Evolutionary conservation across 257 asterid species (phyloP).

Genomic region (Henckelia pumila): DNA sequence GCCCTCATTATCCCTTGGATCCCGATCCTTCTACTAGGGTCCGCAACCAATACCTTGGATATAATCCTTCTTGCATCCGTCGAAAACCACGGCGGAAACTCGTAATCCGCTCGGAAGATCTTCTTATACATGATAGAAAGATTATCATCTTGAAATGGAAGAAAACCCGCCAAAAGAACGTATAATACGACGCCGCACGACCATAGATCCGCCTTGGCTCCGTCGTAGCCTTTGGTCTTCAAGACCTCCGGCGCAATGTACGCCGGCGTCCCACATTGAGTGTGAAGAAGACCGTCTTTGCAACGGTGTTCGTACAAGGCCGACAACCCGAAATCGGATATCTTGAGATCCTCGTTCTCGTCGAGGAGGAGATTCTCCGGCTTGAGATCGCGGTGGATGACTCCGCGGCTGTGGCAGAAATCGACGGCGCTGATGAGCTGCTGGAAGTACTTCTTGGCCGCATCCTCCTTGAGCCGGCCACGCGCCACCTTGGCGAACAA

Average conservation of each 20-base stretch:
- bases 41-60: conserved; percentile 30
- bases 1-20: conserved; percentile 35
- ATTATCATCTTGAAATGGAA: conserved; percentile 36
- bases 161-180: conserved; percentile 46
- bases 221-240: conserved; percentile 36
- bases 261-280: conserved; percentile 51
- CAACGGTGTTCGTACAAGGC: conserved; percentile 31
- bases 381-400: too few species aligned
- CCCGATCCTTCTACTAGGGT: conserved; percentile 37
- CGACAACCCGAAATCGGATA: conserved; percentile 45
- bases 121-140: conserved; percentile 31
- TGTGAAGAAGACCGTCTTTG: conserved; percentile 38
- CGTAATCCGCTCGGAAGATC: conserved; percentile 28
- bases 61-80: conserved; percentile 34
- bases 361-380: conserved; percentile 46
- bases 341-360: conserved; percentile 33
- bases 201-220: conserved; percentile 41
- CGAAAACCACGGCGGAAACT: conserved; percentile 39
- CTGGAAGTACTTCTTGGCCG: conserved; percentile 41
- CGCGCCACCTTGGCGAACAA: conserved; percentile 30
- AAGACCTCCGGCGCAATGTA: conserved; percentile 43
- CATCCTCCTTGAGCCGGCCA: conserved; percentile 35
- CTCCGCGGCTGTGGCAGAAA: conserved; percentile 42
- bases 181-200: conserved; percentile 44
- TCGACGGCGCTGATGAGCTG: conserved; percentile 42